Evolutionary conservation across 1,139 yeast genomes (phyloP).

Genomic region (Saccharomyces hybrid): DNA sequence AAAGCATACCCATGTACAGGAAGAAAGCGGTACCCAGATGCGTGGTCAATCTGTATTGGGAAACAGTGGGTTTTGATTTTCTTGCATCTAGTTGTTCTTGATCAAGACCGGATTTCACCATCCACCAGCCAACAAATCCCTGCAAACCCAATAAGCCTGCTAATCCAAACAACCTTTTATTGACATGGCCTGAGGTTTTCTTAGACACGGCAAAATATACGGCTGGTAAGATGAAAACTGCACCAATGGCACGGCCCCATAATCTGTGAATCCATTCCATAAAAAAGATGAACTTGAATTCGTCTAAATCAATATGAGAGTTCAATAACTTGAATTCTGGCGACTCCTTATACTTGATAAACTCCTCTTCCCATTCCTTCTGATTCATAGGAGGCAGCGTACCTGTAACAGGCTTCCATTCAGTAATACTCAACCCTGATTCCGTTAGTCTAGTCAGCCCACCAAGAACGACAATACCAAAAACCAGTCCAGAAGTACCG

Average conservation of each 20-base stretch:
- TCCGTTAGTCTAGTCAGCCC: conserved; percentile 94
- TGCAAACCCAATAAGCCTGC: conserved; percentile 80
- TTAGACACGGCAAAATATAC: conserved; percentile 64
- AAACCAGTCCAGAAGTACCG: conserved; percentile 85
- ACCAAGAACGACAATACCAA: conserved; percentile 93
- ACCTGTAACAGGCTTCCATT: conserved; percentile 98
- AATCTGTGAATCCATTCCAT: conserved; percentile 98
- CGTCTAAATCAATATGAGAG: conserved; percentile 84
- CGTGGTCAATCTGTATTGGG: conserved; percentile 89
- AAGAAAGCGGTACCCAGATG: conserved; percentile 92
- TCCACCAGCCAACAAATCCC: conserved; percentile 99
- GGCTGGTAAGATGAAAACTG: conserved; percentile 77
- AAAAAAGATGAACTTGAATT: conserved; percentile 86
- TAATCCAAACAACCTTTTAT: conserved; percentile 61
- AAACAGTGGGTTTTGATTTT: conserved; percentile 87
- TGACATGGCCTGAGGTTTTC: conserved; percentile 59
- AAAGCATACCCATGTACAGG: conserved; percentile 80
- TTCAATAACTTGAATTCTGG: conserved; percentile 90
- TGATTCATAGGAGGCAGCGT: conserved; percentile 78
- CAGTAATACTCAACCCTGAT: conserved; percentile 92
- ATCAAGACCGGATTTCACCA: conserved; percentile 95
- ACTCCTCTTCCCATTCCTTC: conserved; percentile 29
- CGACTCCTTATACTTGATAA: conserved; percentile 62
- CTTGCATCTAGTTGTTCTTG: conserved; percentile 72
- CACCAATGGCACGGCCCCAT: conserved; percentile 86